Conservation (phyloP, 2,329 filamentous ascomycete species). For the Arthrobotrys sinensis region DNA sequence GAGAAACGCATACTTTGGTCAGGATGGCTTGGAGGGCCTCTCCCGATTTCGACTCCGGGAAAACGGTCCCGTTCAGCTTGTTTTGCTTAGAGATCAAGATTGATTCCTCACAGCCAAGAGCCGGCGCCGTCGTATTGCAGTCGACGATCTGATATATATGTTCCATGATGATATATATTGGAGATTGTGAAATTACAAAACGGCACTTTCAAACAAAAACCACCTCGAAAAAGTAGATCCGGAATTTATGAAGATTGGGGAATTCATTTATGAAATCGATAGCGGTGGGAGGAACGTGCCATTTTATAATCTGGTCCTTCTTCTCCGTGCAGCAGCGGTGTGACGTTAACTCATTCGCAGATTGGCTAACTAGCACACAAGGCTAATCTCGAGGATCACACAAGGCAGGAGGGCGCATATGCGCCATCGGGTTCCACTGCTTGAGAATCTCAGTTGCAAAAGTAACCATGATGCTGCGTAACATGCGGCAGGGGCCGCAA, state of each 20-base stretch:
- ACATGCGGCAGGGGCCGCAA: constrained; percentile 20
- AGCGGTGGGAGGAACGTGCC: neutral
- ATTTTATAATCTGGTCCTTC: constrained; percentile 1
- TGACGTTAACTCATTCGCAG: neutral
- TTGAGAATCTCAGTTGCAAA: constrained; percentile 17
- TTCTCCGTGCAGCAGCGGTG: neutral
- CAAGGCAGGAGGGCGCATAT: neutral
- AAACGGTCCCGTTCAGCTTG: constrained; percentile 59
- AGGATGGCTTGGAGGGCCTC: constrained; percentile 63
- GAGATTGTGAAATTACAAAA: neutral
- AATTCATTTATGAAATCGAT: neutral
- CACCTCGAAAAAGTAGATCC: neutral
- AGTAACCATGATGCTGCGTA: constrained; percentile 11
- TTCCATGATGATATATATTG: constrained; percentile 27
- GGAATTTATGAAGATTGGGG: neutral
- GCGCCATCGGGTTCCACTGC: constrained; percentile 5
- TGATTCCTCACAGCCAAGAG: neutral
- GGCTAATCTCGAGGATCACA: neutral
- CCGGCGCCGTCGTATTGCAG: neutral
- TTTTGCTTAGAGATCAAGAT: constrained; percentile 30
- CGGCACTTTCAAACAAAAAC: neutral
- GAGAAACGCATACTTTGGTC: constrained; percentile 50
- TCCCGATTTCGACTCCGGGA: constrained; percentile 64
- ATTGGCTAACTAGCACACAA: neutral
- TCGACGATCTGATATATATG: constrained; percentile 42